Base-by-base conservation (phyloP, 2,329 filamentous ascomycete genomes). In the Pleomassaria siparia region DNA sequence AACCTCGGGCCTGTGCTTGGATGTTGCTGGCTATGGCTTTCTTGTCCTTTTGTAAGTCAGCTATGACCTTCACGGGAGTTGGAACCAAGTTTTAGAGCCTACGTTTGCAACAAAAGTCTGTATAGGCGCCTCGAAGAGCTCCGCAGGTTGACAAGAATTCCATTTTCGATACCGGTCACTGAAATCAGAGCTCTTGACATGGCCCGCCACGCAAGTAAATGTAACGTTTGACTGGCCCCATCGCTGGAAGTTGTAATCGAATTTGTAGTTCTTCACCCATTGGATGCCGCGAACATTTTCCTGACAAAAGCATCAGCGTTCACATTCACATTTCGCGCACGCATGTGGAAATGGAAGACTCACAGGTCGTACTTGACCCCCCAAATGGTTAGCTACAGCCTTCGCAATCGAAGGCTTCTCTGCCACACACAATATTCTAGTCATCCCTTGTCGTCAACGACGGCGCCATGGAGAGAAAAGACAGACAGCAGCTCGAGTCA, bases 391-490 rank as follows among this genome's bases (percentile, higher is more conserved):
- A 30, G 94, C 89, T 41, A 99, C 92, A 29, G 92, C 91, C 73
- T 94, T 96, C 48, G 94, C 90, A 54, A 99, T 96, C 33, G 92
- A 95, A 28, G 91, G 91, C 79, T 99, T 91, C 72, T 91, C 87
- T 50, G 87, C 88, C 56, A 91, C 87, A 66, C 87, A 91, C 44
- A 91, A 76, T 49, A 90, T 83, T 60, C 79, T 82, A 45, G 68
- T 70, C 67, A 71, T 72, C 9, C n/a, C 51, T 24, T 7, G 25
- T 21, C 28, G 20, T 24, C 21, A 30, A 39, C n/a, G 26, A 28
- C 18, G 18, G n/a, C 29, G 30, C 33, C 44, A 46, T 39, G 37
- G 15, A 44, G 35, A 21, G 21, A 24, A 18, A n/a, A n/a, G n/a
- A 35, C 18, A 15, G 28, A 10, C 4, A 26, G 37, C 13, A 9